Percentiles rank a stretch among this genome's conserved stretches.
Conservation (phyloP, 495 filamentous ascomycete genomes). For the Physcia stellaris region DNA sequence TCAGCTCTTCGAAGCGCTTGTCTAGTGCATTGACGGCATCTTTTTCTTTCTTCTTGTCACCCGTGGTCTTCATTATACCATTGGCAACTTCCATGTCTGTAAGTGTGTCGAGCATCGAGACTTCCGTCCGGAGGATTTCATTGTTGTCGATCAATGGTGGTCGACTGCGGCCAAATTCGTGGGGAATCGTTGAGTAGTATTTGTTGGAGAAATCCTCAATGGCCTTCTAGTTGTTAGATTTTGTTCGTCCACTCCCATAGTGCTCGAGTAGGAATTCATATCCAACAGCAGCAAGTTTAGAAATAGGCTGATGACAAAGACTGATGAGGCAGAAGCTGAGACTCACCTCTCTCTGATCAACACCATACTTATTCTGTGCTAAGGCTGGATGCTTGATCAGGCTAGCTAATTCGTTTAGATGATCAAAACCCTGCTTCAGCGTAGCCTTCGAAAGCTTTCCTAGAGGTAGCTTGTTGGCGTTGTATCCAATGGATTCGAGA, state of each 20-base stretch:
- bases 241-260: background rate
- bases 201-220: conserved; percentile 51
- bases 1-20: conserved; percentile 53
- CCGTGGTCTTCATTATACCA: conserved; percentile 56
- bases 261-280: too few species aligned
- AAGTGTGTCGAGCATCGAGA: conserved; percentile 50
- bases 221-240: conserved; percentile 20
- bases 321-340: background rate
- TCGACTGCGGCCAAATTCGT: conserved; percentile 58
- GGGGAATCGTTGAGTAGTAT: conserved; percentile 74
- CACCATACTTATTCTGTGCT: conserved; percentile 32
- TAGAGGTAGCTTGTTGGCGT: conserved; percentile 63
- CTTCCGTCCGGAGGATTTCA: conserved; percentile 51
- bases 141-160: conserved; percentile 49
- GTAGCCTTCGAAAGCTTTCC: conserved; percentile 68
- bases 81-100: conserved; percentile 73
- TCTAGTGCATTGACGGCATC: conserved; percentile 43
- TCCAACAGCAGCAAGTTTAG: too few species aligned
- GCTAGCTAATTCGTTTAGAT: conserved; percentile 62
- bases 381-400: conserved; percentile 38
- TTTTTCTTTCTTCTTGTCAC: conserved; percentile 19
- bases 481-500: conserved; percentile 59
- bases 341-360: conserved; percentile 13
- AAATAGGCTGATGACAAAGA: background rate
- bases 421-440: conserved; percentile 54